phyloP scores from a whole-genome alignment of 2,329 filamentous ascomycete genomes.

The Microdochium paspali region DNA sequence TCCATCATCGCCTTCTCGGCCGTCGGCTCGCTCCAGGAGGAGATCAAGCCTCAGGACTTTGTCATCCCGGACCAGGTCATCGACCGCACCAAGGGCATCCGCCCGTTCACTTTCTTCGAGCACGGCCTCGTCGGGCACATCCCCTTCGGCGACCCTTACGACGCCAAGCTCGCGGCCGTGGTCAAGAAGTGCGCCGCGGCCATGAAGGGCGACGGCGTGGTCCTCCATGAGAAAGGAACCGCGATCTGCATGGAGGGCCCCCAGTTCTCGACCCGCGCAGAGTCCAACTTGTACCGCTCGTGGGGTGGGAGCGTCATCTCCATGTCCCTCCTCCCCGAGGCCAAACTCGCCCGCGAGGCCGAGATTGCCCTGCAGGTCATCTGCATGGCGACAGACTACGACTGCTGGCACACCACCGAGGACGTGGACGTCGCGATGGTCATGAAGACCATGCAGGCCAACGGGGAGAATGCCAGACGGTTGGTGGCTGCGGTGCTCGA shows the following conservation, averaged over 20 bases:
- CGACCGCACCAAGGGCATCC: conserved; percentile 89
- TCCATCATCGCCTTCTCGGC: conserved; percentile 91
- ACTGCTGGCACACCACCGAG: conserved; percentile 80
- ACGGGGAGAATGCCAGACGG: conserved; percentile 75
- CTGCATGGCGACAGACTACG: conserved; percentile 98
- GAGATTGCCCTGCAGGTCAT: conserved; percentile 98
- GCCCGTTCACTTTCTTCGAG: conserved; percentile 94
- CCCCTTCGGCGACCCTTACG: conserved; percentile 93
- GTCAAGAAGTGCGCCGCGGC: conserved; percentile 66
- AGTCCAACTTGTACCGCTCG: conserved; percentile 87
- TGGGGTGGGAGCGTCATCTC: conserved; percentile 97
- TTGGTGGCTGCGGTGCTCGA: conserved; percentile 84
- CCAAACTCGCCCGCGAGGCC: conserved; percentile 91
- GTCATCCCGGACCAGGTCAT: conserved; percentile 94
- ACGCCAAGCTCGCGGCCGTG: conserved; percentile 64
- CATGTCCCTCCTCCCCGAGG: conserved; percentile 93
- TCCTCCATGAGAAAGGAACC: conserved; percentile 74
- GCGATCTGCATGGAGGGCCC: conserved; percentile 98
- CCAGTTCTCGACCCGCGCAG: conserved; percentile 92
- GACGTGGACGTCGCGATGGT: conserved; percentile 96
- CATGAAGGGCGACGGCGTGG: conserved; percentile 76
- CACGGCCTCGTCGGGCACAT: conserved; percentile 87
- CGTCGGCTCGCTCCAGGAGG: conserved; percentile 84
- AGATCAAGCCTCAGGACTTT: conserved; percentile 93
- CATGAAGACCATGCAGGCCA: conserved; percentile 91